Base-by-base conservation (phyloP, 306 rosid species). In the Acacia confusa region DNA sequence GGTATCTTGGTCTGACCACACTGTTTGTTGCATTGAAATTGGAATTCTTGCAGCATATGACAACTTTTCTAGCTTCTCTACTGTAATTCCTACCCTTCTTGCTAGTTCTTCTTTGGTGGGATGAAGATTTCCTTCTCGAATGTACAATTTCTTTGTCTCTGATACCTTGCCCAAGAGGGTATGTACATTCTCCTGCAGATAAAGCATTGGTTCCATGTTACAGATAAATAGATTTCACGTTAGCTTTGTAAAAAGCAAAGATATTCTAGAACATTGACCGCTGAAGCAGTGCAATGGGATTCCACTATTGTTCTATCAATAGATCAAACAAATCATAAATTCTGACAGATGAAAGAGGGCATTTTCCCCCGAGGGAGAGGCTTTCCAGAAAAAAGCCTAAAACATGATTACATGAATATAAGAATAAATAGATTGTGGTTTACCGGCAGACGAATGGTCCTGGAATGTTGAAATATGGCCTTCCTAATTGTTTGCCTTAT, bases 391-490 rank as follows among this genome's bases (percentile, higher is more conserved):
- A 7, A 32, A 66, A 36, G 19, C 45, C 67, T 28, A 74, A 27
- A 79, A 45, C 65, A 72, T 58, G 52, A 70, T 66, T 53, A 60
- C 52, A 72, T 65, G 61, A 70, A 66, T 53, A 64, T 75, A 61
- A 76, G 28, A 79, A 72, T 75, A 61, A 72, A 73, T 15, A 36
- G 70, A 61, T 57, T 70, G 61, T 20, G 53, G 53, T 70, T 81
- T 84, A 93, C 98, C 87, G 99, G 97, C 66, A 95, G 70, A 79
- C 99, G 97, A 74, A 95, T 89, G 76, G 95, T 87, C 90, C 97
- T 87, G 70, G 99, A 93, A 88, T 92, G 94, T 83, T 85, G 91
- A 82, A 89, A 93, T 86, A 95, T 81, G 28, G 97, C 93, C 92
- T 81, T 92, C 87, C 90, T 87, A 57, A 91, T 82, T 64, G 91